Percentiles rank a stretch among this genome's conserved stretches.
Evolutionary conservation across 2,329 filamentous ascomycete species (phyloP).

Genomic region (Penicillium occitanis): DNA sequence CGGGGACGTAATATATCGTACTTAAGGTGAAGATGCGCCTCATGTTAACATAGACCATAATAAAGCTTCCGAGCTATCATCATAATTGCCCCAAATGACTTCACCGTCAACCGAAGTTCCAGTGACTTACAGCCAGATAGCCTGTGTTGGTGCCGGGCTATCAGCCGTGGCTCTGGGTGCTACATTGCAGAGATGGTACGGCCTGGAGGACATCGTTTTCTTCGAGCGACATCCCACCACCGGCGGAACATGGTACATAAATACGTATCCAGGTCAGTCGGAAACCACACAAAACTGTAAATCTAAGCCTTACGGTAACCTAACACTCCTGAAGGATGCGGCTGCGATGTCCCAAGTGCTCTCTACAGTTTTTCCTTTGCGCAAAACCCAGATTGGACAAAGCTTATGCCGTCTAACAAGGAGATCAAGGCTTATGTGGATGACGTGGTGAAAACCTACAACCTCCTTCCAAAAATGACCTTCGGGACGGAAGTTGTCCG

Average conservation of each 20-base stretch:
- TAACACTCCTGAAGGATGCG: conserved; percentile 41
- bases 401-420: conserved; percentile 15
- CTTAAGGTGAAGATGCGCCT: too few relatives aligned
- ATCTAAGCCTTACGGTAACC: background rate
- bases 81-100: background rate
- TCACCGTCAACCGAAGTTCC: conserved; percentile 10
- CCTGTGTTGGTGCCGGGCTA: conserved; percentile 57
- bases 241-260: too few relatives aligned
- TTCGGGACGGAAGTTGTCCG: too few relatives aligned
- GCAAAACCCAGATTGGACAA: conserved; percentile 53
- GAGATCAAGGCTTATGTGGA: too few relatives aligned
- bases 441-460: too few relatives aligned
- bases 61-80: too few relatives aligned
- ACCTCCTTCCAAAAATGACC: too few relatives aligned
- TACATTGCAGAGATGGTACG: conserved; percentile 57
- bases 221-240: conserved; percentile 58
- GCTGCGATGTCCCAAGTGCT: conserved; percentile 53
- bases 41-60: too few relatives aligned
- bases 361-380: conserved; percentile 59
- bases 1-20: too few relatives aligned
- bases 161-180: conserved; percentile 62
- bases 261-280: too few relatives aligned
- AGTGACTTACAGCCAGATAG: conserved; percentile 29
- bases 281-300: too few relatives aligned
- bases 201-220: conserved; percentile 58